Percentiles rank a stretch among this genome's conserved stretches.
Conservation (phyloP, 1,284 basidiomycete genomes). For the Cryptococcus sp. region DNA sequence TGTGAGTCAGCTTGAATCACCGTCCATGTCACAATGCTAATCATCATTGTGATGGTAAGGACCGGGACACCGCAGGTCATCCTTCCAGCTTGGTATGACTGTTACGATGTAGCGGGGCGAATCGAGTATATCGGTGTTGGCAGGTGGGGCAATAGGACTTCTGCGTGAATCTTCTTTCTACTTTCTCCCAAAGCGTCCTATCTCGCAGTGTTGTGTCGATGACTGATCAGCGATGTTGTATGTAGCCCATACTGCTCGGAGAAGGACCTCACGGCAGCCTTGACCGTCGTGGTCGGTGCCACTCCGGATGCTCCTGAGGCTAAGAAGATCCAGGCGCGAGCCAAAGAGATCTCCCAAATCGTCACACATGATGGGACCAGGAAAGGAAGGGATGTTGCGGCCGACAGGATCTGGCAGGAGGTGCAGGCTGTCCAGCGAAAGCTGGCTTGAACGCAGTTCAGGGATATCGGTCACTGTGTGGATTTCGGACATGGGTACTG, state of each 20-base stretch:
- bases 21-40: too few species aligned
- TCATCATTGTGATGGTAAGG: constrained; percentile 8
- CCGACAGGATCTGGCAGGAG: constrained; percentile 14
- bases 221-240: neutral
- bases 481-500: too few species aligned
- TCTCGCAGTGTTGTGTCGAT: neutral
- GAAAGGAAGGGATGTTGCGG: constrained; percentile 9
- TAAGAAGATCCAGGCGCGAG: constrained; percentile 2
- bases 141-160: constrained; percentile 26
- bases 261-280: constrained; percentile 12
- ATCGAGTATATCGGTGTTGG: constrained; percentile 24
- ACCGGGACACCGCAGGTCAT: constrained; percentile 28
- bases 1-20: constrained; percentile 18
- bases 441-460: too few species aligned
- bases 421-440: neutral
- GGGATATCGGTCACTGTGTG: too few species aligned
- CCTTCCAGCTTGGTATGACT: constrained; percentile 32
- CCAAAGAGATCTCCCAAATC: constrained; percentile 10
- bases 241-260: constrained; percentile 12
- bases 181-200: neutral
- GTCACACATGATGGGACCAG: constrained; percentile 10
- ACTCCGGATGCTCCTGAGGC: constrained; percentile 9
- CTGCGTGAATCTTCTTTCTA: constrained; percentile 13
- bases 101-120: constrained; percentile 26
- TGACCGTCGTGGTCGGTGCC: constrained; percentile 15